Conservation (phyloP, 306 rosid species). For the Quercus glauca region DNA sequence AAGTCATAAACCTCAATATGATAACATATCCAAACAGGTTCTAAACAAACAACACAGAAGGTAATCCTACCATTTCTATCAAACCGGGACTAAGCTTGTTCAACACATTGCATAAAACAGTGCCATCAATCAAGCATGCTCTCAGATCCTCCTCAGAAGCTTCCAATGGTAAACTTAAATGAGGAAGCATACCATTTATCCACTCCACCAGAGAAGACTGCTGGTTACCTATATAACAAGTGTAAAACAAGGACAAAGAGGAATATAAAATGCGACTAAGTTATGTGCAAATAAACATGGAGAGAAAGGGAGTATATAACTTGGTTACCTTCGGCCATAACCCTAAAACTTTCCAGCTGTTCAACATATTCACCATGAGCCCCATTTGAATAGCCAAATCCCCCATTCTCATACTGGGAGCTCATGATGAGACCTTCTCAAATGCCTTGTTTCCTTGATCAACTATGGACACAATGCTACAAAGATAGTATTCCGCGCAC, state of each 20-base stretch:
- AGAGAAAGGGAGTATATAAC: not conserved
- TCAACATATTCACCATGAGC: conserved; percentile 22
- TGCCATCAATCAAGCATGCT: conserved; percentile 71
- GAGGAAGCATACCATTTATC: conserved; percentile 75
- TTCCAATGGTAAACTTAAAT: conserved; percentile 60
- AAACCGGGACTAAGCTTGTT: conserved; percentile 69
- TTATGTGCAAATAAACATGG: not conserved
- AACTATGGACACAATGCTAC: conserved; percentile 26
- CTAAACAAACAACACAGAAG: conserved; percentile 14
- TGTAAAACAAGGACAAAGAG: conserved; percentile 13
- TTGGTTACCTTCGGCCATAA: conserved; percentile 40
- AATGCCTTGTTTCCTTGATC: conserved; percentile 22
- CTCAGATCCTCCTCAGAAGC: conserved; percentile 80
- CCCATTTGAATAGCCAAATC: conserved; percentile 37
- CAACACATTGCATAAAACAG: conserved; percentile 67
- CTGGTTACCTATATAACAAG: conserved; percentile 46
- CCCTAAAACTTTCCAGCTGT: conserved; percentile 29
- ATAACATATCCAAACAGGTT: not conserved
- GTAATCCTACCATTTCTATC: conserved; percentile 43
- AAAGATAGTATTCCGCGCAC: not conserved
- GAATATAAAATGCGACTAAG: conserved; percentile 7
- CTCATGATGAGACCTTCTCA: conserved; percentile 36
- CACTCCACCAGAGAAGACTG: conserved; percentile 62
- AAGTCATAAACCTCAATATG: not conserved
- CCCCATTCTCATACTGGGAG: conserved; percentile 46